phyloP scores from a whole-genome alignment of 169 alveolate species.

The Plasmodium coatneyi region DNA sequence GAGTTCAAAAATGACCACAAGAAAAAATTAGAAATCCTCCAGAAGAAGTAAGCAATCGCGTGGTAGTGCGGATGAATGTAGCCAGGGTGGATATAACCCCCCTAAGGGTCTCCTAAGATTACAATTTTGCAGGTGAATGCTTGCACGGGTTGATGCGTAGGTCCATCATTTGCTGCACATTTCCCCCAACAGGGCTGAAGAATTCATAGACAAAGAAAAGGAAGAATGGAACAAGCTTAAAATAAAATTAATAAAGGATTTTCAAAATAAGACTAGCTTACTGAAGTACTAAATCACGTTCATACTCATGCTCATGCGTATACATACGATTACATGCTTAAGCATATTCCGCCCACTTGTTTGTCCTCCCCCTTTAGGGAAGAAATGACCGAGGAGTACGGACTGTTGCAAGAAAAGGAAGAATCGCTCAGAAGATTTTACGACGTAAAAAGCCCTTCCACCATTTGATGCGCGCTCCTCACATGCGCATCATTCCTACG shows the following conservation, averaged over 20 bases:
- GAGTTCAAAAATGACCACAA: conserved; percentile 59
- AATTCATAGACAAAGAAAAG: conserved; percentile 56
- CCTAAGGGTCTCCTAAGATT: not conserved
- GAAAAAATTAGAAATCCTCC: conserved; percentile 37
- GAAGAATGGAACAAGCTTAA: conserved; percentile 70
- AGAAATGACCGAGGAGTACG: conserved; percentile 60
- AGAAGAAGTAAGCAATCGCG: conserved; percentile 32
- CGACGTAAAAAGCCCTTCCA: conserved; percentile 21
- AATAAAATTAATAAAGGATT: conserved; percentile 47
- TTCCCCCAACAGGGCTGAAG: conserved; percentile 44
- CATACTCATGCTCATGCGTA: not conserved
- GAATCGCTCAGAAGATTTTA: conserved; percentile 66
- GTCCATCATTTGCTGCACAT: not conserved
- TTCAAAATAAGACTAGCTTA: conserved; percentile 61
- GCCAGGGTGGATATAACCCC: not conserved
- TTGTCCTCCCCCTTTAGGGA: conserved; percentile 18
- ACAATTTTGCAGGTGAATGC: not conserved
- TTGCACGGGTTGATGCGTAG: not conserved
- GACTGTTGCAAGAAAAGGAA: conserved; percentile 58
- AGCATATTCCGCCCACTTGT: not conserved
- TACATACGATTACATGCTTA: not conserved
- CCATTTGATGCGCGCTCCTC: not conserved
- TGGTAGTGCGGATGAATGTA: not conserved
- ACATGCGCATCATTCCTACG: not conserved
- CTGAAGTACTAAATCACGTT: conserved; percentile 9